phyloP scores from a whole-genome alignment of 352 stramenopile species.

The Globisporangium ultimum region DNA sequence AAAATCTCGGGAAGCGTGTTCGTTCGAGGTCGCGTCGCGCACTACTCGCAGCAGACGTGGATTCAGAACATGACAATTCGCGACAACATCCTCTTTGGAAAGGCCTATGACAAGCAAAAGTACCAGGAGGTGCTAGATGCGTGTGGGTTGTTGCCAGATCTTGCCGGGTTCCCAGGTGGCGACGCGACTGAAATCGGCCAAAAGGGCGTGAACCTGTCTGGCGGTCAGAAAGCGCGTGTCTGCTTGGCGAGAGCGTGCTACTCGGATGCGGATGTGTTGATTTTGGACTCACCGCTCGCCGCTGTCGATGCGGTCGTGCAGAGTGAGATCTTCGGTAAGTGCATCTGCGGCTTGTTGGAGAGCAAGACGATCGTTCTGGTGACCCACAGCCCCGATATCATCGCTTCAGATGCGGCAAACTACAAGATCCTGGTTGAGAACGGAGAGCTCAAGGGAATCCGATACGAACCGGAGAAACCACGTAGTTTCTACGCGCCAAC shows the following conservation, averaged over 20 bases:
- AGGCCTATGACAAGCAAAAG: constrained; percentile 38
- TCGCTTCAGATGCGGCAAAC: constrained; percentile 25
- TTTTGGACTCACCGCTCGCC: constrained; percentile 92
- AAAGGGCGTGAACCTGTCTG: constrained; percentile 93
- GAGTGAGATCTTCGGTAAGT: constrained; percentile 87
- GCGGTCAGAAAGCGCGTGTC: constrained; percentile 89
- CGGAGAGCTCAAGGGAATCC: constrained; percentile 1
- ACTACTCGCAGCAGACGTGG: constrained; percentile 87
- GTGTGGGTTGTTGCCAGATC: constrained; percentile 84
- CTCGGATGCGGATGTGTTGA: constrained; percentile 52
- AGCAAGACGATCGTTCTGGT: constrained; percentile 86
- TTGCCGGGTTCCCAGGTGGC: constrained; percentile 72
- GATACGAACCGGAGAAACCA: neutral
- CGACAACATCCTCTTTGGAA: constrained; percentile 95
- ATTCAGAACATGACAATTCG: no score
- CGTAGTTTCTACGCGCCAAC: constrained; percentile 1
- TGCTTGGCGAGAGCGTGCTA: constrained; percentile 71
- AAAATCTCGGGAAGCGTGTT: constrained; percentile 29
- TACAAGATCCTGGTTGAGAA: constrained; percentile 17
- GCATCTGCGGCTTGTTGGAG: constrained; percentile 32
- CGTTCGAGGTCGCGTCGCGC: constrained; percentile 41
- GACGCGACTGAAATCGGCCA: constrained; percentile 95
- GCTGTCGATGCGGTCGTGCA: constrained; percentile 94
- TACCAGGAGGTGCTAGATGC: constrained; percentile 66
- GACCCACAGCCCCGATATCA: constrained; percentile 87